phyloP scores from a whole-genome alignment of 2,329 filamentous ascomycete species.

The Ophiostoma ulmi region DNA sequence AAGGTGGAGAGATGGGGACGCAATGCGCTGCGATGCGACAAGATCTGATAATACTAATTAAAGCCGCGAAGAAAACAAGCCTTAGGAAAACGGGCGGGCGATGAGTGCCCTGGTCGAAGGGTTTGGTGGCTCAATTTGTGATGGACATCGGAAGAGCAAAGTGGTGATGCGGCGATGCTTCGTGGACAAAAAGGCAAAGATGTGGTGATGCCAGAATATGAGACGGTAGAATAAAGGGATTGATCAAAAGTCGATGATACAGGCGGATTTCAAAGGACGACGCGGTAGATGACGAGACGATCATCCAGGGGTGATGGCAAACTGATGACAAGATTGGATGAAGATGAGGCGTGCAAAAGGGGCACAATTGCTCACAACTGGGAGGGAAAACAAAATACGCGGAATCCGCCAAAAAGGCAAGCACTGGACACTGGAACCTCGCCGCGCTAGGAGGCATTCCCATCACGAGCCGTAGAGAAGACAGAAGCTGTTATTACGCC shows the following conservation, averaged over 20 bases:
- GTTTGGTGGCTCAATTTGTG: neutral
- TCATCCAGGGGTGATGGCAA: neutral
- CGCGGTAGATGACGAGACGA: neutral
- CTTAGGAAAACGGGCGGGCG: neutral
- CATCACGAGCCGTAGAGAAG: slow-evolving; percentile 19
- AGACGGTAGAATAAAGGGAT: neutral
- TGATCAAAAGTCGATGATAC: neutral
- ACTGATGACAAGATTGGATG: neutral
- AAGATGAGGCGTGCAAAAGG: slow-evolving; percentile 5
- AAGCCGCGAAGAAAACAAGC: neutral
- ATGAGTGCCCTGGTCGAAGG: neutral
- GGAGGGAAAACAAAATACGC: slow-evolving; percentile 16
- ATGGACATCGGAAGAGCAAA: neutral
- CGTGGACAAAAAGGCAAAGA: neutral
- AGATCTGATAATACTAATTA: too few relatives aligned
- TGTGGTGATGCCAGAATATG: neutral
- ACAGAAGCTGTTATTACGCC: slow-evolving; percentile 14
- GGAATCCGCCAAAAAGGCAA: slow-evolving; percentile 15
- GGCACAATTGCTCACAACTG: neutral
- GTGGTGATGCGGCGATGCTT: neutral
- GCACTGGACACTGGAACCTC: slow-evolving; percentile 9
- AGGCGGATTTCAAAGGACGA: neutral
- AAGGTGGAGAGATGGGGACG: neutral
- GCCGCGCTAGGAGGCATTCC: slow-evolving; percentile 22
- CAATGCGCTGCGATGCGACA: neutral